Conservation (phyloP, 306 rosid species). For the cucumber (Cucumis sativus) region Cucumber_9930_V3 NC_026659.2:28534001-28534500, state of each 20-base stretch:
- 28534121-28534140: slow-evolving; percentile 69
- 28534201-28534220: slow-evolving; percentile 37
- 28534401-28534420: background rate
- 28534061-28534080: slow-evolving; percentile 46
- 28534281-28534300: slow-evolving; percentile 64
- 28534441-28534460: background rate
- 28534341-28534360: background rate
- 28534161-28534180: slow-evolving; percentile 28
- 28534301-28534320: slow-evolving; percentile 64
- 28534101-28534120: slow-evolving; percentile 35
- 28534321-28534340: slow-evolving; percentile 37
- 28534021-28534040: slow-evolving; percentile 94
- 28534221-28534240: slow-evolving; percentile 43
- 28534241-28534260: slow-evolving; percentile 33
- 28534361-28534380: background rate
- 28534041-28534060: slow-evolving; percentile 58
- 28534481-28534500: background rate
- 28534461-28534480: background rate
- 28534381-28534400: background rate
- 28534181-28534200: slow-evolving; percentile 46
- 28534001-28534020: slow-evolving; percentile 79
- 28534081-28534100: slow-evolving; percentile 43
- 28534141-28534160: slow-evolving; percentile 51
- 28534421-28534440: background rate
- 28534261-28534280: slow-evolving; percentile 32